phyloP scores from a whole-genome alignment of 2,329 filamentous ascomycete species.

The Penicillium italicum region DNA sequence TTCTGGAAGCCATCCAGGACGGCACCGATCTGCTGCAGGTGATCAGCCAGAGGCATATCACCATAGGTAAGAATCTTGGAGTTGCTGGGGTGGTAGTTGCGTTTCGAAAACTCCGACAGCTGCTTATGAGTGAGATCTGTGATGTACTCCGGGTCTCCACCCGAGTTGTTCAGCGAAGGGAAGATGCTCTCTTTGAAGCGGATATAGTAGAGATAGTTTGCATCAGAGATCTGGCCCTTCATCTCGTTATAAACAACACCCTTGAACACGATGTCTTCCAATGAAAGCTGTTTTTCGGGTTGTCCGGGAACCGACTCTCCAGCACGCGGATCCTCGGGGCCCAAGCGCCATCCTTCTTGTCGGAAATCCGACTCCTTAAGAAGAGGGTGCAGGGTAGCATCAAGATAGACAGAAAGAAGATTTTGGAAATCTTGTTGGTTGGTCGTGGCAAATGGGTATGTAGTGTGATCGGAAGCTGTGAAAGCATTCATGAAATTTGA shows the following conservation, averaged over 20 bases:
- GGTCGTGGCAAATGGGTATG: constrained; percentile 96
- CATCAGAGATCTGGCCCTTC: constrained; percentile 99
- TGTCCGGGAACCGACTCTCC: constrained; percentile 45
- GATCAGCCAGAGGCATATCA: constrained; percentile 78
- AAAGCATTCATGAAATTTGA: constrained; percentile 99
- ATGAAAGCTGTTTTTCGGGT: constrained; percentile 57
- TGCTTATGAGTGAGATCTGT: constrained; percentile 92
- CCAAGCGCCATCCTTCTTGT: constrained; percentile 95
- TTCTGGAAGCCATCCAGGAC: constrained; percentile 71
- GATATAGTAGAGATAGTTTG: constrained; percentile 93
- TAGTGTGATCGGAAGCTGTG: constrained; percentile 92
- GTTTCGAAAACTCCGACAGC: constrained; percentile 78
- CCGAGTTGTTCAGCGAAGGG: constrained; percentile 92
- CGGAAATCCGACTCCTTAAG: constrained; percentile 88
- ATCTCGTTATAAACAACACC: constrained; percentile 99
- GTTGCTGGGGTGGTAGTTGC: constrained; percentile 97
- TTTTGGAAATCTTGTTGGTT: constrained; percentile 95
- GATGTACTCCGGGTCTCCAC: constrained; percentile 93
- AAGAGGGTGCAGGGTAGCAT: constrained; percentile 85
- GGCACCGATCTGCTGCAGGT: constrained; percentile 73
- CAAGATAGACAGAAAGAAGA: constrained; percentile 91
- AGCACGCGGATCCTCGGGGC: constrained; percentile 78
- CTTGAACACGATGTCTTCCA: constrained; percentile 74
- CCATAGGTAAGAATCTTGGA: constrained; percentile 95
- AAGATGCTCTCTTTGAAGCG: constrained; percentile 92